phyloP scores from a whole-genome alignment of 768 basidiomycete species.

The Tricholoma hemisulphureum region DNA sequence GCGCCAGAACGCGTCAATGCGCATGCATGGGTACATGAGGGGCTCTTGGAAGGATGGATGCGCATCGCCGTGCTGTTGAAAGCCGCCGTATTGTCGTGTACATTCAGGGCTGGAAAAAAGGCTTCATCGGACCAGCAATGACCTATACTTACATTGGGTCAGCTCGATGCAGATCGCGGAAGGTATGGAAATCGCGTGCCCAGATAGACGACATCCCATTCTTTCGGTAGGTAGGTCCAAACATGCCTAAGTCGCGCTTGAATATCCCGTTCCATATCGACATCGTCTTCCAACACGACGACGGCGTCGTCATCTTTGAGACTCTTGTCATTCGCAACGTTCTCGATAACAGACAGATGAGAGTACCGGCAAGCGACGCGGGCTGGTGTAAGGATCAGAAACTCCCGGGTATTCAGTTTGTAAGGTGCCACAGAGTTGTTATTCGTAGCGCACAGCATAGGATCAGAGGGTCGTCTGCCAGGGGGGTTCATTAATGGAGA shows the following conservation, averaged over 20 bases:
- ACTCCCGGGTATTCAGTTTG: slow-evolving; percentile 35
- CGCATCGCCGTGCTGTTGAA: slow-evolving; percentile 9
- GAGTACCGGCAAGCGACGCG: too few relatives aligned
- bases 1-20: slow-evolving; percentile 60
- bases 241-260: slow-evolving; percentile 35
- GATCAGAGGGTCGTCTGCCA: slow-evolving; percentile 2
- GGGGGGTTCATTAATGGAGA: slow-evolving; percentile 1
- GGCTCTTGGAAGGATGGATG: slow-evolving; percentile 57
- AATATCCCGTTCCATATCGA: too few relatives aligned
- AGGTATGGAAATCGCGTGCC: slow-evolving; percentile 42
- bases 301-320: slow-evolving; percentile 33
- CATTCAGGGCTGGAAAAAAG: slow-evolving; percentile 36
- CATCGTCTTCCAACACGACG: slow-evolving; percentile 73
- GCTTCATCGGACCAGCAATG: slow-evolving; percentile 80
- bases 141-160: slow-evolving; percentile 38
- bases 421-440: slow-evolving; percentile 39
- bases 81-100: slow-evolving; percentile 8
- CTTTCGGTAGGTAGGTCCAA: slow-evolving; percentile 52
- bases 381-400: slow-evolving; percentile 54
- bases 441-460: slow-evolving; percentile 17
- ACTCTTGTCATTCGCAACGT: slow-evolving; percentile 32
- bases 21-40: slow-evolving; percentile 77
- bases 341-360: slow-evolving; percentile 54
- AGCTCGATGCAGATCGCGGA: slow-evolving; percentile 40
- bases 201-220: slow-evolving; percentile 75